Evolutionary conservation across 768 basidiomycete species (phyloP).

Genomic region (Podaxis sp.): DNA sequence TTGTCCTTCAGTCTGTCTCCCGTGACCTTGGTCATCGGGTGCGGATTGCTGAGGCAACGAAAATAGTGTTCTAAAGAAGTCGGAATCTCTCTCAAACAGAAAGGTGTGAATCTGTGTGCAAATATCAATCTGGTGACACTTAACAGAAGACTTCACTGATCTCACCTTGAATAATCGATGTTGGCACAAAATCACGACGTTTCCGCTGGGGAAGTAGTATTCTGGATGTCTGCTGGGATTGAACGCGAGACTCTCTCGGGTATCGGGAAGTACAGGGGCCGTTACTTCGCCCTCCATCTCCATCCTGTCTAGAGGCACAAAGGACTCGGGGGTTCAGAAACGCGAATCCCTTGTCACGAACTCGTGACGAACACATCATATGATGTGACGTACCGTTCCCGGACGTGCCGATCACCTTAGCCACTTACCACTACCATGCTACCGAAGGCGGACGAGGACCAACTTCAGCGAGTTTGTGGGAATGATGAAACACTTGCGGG

Average conservation of each 20-base stretch:
- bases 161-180: too few species aligned
- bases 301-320: not conserved
- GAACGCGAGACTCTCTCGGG: too few species aligned
- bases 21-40: not conserved
- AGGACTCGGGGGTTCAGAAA: too few species aligned
- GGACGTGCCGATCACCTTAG: not conserved
- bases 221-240: too few species aligned
- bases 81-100: not conserved
- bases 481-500: constrained; percentile 2
- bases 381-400: not conserved
- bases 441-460: constrained; percentile 12
- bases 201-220: too few species aligned
- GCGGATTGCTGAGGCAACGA: not conserved
- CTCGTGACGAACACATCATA: not conserved
- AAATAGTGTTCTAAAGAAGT: not conserved
- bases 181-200: too few species aligned
- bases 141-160: too few species aligned
- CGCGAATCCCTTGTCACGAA: not conserved
- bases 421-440: not conserved
- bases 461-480: constrained; percentile 8
- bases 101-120: not conserved
- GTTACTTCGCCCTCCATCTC: too few species aligned
- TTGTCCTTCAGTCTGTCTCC: not conserved
- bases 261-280: too few species aligned
- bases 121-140: too few species aligned